Percentiles rank a stretch among this genome's conserved stretches.
Evolutionary conservation across 2,329 filamentous ascomycete species (phyloP).

Genomic region (Chaetomium globosum): DNA sequence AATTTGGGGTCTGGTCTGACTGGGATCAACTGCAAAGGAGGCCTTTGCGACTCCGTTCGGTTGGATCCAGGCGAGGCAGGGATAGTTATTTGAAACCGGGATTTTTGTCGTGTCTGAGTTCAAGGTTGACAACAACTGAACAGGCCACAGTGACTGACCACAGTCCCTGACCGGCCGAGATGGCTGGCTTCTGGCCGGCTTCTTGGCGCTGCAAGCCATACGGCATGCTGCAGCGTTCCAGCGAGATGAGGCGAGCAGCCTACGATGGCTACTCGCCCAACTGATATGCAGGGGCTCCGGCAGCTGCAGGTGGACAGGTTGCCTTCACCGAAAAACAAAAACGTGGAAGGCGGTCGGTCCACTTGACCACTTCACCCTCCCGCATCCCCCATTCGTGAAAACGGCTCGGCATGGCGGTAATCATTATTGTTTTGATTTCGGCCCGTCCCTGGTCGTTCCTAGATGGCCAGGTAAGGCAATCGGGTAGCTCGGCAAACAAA

Average conservation of each 20-base stretch:
- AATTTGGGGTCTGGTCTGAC: neutral
- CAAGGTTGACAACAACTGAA: neutral
- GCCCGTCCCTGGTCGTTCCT: neutral
- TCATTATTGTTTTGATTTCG: neutral
- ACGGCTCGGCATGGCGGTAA: neutral
- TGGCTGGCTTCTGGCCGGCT: neutral
- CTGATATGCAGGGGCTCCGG: neutral
- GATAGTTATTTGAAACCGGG: neutral
- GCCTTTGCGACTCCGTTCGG: neutral
- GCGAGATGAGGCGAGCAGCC: conserved; percentile 18
- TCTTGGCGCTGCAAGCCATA: conserved; percentile 14
- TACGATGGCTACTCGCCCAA: neutral
- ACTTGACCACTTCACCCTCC: neutral
- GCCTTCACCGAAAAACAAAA: conserved; percentile 9
- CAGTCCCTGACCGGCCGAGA: neutral
- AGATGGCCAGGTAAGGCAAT: neutral
- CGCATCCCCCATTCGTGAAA: neutral
- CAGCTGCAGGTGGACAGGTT: conserved; percentile 8
- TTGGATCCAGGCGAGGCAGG: neutral
- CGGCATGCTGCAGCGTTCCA: conserved; percentile 2
- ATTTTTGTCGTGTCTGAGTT: neutral
- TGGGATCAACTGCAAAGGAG: neutral
- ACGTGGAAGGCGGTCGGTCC: neutral
- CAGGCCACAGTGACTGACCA: neutral
- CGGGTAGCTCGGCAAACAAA: neutral